These are phyloP conservation scores for Penicillium psychrosexuale DNA, from an alignment of 2,329 filamentous ascomycete species.

Conservation along the genomic window DNA sequence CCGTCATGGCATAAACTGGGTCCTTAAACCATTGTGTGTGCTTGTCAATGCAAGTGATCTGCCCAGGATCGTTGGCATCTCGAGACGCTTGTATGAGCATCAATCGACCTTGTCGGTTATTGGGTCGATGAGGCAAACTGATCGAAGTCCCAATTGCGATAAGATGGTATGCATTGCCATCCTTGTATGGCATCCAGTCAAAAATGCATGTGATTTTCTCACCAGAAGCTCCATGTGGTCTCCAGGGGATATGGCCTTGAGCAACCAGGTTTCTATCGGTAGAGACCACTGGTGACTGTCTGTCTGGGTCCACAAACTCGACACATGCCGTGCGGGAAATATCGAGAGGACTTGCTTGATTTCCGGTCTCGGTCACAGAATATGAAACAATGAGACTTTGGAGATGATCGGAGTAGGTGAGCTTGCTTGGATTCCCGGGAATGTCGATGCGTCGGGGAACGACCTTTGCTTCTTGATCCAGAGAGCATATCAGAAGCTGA, in stretches of 20 bases:
- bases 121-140: constrained; percentile 22
- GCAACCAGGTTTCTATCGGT: constrained; percentile 3
- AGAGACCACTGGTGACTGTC: constrained; percentile 22
- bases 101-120: constrained; percentile 31
- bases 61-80: constrained; percentile 22
- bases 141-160: constrained; percentile 41
- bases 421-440: constrained; percentile 41
- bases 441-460: constrained; percentile 42
- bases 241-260: constrained; percentile 19
- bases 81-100: constrained; percentile 39
- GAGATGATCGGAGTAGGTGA: constrained; percentile 47
- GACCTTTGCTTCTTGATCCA: constrained; percentile 43
- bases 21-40: constrained; percentile 36
- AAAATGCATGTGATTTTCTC: constrained; percentile 42
- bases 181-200: constrained; percentile 40
- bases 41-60: constrained; percentile 36
- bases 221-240: constrained; percentile 35
- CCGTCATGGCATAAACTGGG: constrained; percentile 56
- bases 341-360: constrained; percentile 28
- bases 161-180: constrained; percentile 40
- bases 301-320: constrained; percentile 41
- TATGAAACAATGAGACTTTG: constrained; percentile 52
- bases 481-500: constrained; percentile 48
- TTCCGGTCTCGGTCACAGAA: constrained; percentile 27
- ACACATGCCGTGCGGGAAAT: constrained; percentile 35